Conservation (phyloP, 2,329 filamentous ascomycete species). For the Aspergillus sp. region DNA sequence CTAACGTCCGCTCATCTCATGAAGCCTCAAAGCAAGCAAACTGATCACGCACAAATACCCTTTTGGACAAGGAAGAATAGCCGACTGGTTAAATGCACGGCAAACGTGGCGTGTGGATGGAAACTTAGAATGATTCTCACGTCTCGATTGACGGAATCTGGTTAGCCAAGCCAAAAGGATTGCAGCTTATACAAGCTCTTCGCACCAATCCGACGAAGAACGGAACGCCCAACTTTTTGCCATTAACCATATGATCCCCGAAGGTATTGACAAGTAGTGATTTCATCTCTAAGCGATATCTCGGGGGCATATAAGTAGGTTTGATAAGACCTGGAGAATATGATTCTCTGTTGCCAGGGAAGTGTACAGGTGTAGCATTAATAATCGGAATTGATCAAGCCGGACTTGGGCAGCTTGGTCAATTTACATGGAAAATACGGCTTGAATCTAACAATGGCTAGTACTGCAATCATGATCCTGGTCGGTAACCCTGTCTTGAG, state of each 20-base stretch:
- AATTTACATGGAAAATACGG: too few relatives aligned
- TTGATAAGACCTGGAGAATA: too few relatives aligned
- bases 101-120: background rate
- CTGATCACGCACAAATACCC: background rate
- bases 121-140: background rate
- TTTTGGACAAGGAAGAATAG: background rate
- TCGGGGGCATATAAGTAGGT: too few relatives aligned
- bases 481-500: too few relatives aligned
- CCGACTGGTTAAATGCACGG: background rate
- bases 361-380: too few relatives aligned
- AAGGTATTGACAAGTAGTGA: background rate
- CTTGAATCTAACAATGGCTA: too few relatives aligned
- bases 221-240: background rate
- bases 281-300: too few relatives aligned
- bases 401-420: too few relatives aligned
- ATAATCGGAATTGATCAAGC: too few relatives aligned
- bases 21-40: background rate
- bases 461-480: too few relatives aligned
- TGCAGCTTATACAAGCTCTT: background rate
- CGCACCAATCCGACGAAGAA: conserved; percentile 1
- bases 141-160: conserved; percentile 4
- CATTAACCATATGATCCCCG: background rate
- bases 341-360: too few relatives aligned
- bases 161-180: background rate
- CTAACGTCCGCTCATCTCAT: background rate